Conservation (phyloP, 257 asterid species). For the Solanum megistacrolobum region DNA sequence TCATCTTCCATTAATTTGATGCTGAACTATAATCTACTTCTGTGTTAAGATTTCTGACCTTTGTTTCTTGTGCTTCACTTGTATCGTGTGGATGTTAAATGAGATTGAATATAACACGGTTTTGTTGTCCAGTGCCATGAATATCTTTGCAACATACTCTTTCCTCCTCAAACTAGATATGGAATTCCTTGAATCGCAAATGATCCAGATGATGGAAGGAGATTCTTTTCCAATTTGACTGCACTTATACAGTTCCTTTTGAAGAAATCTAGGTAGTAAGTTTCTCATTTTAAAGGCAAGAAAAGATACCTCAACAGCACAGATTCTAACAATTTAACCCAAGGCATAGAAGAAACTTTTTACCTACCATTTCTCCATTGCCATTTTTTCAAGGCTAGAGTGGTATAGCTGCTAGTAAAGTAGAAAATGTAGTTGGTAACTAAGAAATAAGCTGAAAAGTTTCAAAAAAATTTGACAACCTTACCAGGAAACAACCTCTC, state of each 20-base stretch:
- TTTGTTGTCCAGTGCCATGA: neutral
- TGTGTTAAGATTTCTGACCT: slow-evolving; percentile 1
- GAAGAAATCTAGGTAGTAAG: neutral
- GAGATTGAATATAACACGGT: neutral
- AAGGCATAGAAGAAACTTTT: neutral
- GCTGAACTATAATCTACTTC: neutral
- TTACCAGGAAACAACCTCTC: neutral
- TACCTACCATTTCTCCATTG: neutral
- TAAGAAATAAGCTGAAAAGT: neutral
- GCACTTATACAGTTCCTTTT: neutral
- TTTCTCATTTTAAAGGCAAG: neutral
- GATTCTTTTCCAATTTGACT: neutral
- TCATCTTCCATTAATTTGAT: neutral
- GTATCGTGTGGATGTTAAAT: neutral
- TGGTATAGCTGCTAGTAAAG: neutral
- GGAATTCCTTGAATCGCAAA: neutral
- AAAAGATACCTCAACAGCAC: neutral
- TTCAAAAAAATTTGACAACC: neutral
- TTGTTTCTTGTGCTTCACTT: neutral
- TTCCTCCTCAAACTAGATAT: neutral
- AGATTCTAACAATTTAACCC: neutral
- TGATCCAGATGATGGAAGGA: neutral
- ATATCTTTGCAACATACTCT: neutral
- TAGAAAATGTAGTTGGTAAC: neutral
- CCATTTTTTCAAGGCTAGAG: neutral